Conservation (phyloP, 805 yeast species). For the Komagataella mondaviorum region DNA sequence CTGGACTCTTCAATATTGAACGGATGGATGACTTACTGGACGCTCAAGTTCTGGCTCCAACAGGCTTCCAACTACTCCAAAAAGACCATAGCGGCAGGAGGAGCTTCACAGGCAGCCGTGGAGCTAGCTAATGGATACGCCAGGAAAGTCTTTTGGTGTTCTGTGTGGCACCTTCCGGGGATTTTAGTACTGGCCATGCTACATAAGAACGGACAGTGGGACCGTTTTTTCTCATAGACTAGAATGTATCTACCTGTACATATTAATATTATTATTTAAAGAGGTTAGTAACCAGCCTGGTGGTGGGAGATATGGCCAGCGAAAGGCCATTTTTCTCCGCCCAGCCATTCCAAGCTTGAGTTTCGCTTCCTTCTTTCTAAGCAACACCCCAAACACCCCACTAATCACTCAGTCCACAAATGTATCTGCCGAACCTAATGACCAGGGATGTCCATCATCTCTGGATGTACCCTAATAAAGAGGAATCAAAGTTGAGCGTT, state of each 20-base stretch:
- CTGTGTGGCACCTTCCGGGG: constrained; percentile 89
- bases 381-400: neutral
- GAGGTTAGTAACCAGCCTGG: too few relatives aligned
- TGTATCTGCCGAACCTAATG: constrained; percentile 35
- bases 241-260: constrained; percentile 1
- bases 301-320: neutral
- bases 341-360: neutral
- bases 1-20: constrained; percentile 75
- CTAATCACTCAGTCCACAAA: constrained; percentile 6
- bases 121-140: constrained; percentile 58
- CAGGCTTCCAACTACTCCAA: constrained; percentile 46
- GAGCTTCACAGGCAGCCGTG: constrained; percentile 42
- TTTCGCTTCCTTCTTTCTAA: neutral
- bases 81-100: constrained; percentile 17
- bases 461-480: constrained; percentile 17
- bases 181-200: constrained; percentile 84
- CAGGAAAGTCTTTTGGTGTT: constrained; percentile 81
- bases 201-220: constrained; percentile 95
- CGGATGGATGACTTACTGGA: constrained; percentile 73
- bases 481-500: neutral
- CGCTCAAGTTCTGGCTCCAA: constrained; percentile 77
- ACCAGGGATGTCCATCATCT: constrained; percentile 30
- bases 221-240: constrained; percentile 30
- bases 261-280: neutral
- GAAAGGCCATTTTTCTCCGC: neutral